phyloP scores from a whole-genome alignment of 495 filamentous ascomycete species.

The Neurospora tetrasperma region DNA sequence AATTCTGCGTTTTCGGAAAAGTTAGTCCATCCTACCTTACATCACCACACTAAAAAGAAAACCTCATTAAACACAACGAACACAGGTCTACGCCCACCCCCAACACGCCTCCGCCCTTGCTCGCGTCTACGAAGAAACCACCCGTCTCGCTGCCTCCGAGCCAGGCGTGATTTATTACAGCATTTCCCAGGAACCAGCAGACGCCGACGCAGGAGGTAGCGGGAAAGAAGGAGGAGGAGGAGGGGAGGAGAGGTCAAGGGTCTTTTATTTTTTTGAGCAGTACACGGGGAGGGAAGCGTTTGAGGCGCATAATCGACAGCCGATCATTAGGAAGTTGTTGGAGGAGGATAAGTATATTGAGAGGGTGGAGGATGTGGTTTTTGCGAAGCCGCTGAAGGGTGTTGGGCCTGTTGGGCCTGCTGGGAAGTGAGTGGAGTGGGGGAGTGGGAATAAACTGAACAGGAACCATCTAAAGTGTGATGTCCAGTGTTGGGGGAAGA shows the following conservation, averaged over 20 bases:
- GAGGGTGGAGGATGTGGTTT: slow-evolving; percentile 18
- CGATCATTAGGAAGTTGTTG: slow-evolving; percentile 25
- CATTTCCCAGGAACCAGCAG: slow-evolving; percentile 15
- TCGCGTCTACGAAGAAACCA: slow-evolving; percentile 25
- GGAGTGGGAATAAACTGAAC: too few species aligned
- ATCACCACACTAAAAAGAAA: too few species aligned
- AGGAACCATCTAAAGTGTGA: too few species aligned
- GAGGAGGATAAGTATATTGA: slow-evolving; percentile 18
- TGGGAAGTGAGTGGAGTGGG: too few species aligned
- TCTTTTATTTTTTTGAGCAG: slow-evolving; percentile 32
- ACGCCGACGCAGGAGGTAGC: too few species aligned
- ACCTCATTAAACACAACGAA: too few species aligned
- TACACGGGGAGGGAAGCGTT: slow-evolving; percentile 22
- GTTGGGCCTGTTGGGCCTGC: not conserved
- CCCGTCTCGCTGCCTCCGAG: slow-evolving; percentile 21
- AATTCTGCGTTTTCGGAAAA: slow-evolving; percentile 10
- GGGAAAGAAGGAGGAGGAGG: not conserved
- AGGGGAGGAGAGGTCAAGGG: slow-evolving; percentile 2
- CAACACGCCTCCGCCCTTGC: slow-evolving; percentile 28
- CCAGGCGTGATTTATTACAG: slow-evolving; percentile 27
- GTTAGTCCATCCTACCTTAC: too few species aligned
- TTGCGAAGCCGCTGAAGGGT: slow-evolving; percentile 3
- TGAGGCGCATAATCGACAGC: slow-evolving; percentile 23
- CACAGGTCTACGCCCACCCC: slow-evolving; percentile 22
- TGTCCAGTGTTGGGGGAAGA: too few species aligned